A percentile compares a stretch with the other conserved stretches of the same genome.
These are phyloP conservation scores for Sphaerulina vaccinii DNA, from an alignment of 2,329 filamentous ascomycete species.

Conservation along the genomic window DNA sequence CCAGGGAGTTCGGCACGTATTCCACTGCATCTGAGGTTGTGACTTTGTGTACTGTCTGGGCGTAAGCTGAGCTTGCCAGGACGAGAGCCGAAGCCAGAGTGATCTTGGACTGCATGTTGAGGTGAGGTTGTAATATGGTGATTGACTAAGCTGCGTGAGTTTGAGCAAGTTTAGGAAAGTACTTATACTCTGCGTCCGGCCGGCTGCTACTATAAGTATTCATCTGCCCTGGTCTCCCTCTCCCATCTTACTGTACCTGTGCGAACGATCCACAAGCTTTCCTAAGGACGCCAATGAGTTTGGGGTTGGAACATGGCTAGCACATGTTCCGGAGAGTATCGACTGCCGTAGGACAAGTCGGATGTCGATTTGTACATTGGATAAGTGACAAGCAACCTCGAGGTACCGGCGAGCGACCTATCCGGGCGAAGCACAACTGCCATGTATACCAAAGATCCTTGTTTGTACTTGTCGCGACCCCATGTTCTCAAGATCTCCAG, in stretches of 20 bases:
- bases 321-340: not conserved
- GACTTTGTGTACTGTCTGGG: conserved; percentile 11
- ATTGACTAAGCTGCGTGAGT: conserved; percentile 13
- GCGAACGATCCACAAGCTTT: not conserved
- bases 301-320: not conserved
- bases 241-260: not conserved
- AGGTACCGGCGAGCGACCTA: no score
- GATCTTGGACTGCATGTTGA: conserved; percentile 12
- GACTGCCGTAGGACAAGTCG: no score
- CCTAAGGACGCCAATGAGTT: not conserved
- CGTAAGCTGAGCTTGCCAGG: conserved; percentile 1
- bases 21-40: not conserved
- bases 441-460: no score
- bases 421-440: no score
- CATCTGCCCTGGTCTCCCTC: not conserved
- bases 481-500: no score
- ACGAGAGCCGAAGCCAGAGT: conserved; percentile 8
- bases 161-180: conserved; percentile 14
- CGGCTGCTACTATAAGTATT: not conserved
- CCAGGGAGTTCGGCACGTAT: conserved; percentile 10
- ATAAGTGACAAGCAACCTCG: not conserved
- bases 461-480: no score
- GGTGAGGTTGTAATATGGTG: not conserved
- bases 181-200: conserved; percentile 5
- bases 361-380: not conserved